A percentile compares a stretch with the other conserved stretches of the same genome.
These are phyloP conservation scores for Lachancea fermentati DNA, from an alignment of 805 yeast species.

Conservation along the genomic window DNA sequence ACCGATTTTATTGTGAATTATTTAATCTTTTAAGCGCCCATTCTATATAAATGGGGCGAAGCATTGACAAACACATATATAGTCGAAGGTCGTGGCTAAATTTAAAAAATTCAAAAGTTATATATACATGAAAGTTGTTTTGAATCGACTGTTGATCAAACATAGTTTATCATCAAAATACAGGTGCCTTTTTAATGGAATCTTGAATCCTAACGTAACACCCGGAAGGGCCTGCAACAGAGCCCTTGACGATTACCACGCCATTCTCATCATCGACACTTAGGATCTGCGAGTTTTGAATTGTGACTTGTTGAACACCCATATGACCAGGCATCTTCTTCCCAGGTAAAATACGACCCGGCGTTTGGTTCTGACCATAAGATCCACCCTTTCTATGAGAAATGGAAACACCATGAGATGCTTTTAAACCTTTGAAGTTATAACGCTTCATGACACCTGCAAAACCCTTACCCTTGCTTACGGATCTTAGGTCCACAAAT, in stretches of 20 bases:
- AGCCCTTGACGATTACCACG: conserved; percentile 78
- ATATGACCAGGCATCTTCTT: conserved; percentile 97
- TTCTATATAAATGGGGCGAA: not conserved
- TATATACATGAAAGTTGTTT: not conserved
- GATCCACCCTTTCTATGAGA: conserved; percentile 97
- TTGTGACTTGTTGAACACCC: conserved; percentile 75
- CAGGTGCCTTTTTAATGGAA: conserved; percentile 48
- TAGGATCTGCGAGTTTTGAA: conserved; percentile 68
- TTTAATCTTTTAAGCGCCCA: not conserved
- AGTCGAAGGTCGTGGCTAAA: too few relatives aligned
- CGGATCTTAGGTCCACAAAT: conserved; percentile 72
- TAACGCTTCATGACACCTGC: conserved; percentile 98
- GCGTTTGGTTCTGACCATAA: conserved; percentile 90
- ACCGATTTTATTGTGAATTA: not conserved
- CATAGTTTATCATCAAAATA: conserved; percentile 2
- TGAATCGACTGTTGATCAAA: not conserved
- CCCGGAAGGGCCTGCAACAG: conserved; percentile 85
- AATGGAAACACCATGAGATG: conserved; percentile 91
- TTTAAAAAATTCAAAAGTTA: not conserved
- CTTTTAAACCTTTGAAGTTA: conserved; percentile 82
- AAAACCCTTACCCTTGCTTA: conserved; percentile 91
- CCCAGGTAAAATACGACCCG: conserved; percentile 94
- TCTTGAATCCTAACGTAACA: conserved; percentile 71
- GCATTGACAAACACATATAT: too few relatives aligned
- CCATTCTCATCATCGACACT: conserved; percentile 79